Conservation (phyloP, 495 filamentous ascomycete species). For the Pyronema domesticum region DNA sequence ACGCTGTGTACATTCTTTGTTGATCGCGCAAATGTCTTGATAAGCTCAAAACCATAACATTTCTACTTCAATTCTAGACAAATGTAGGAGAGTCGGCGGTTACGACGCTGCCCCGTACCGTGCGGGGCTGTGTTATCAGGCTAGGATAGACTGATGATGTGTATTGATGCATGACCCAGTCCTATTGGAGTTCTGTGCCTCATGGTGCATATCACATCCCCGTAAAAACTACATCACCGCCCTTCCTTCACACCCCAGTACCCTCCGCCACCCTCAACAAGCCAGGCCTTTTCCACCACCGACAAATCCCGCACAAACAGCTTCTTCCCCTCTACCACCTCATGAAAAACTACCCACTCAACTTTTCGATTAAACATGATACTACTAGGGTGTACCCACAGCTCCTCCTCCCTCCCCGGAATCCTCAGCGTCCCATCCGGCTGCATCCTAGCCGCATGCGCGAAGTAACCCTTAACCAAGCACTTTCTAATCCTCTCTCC, state of each 20-base stretch:
- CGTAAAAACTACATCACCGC: background rate
- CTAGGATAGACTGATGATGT: too few species aligned
- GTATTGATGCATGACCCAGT: too few species aligned
- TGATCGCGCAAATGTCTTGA: too few species aligned
- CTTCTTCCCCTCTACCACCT: slow-evolving; percentile 81
- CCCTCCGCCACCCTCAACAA: slow-evolving; percentile 71
- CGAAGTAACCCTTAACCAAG: slow-evolving; percentile 81
- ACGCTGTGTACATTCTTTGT: too few species aligned
- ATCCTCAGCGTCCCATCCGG: slow-evolving; percentile 79
- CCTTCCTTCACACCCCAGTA: slow-evolving; percentile 39
- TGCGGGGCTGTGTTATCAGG: too few species aligned
- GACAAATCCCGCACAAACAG: slow-evolving; percentile 75
- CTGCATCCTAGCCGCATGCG: slow-evolving; percentile 91
- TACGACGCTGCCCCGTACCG: too few species aligned
- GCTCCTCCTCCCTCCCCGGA: slow-evolving; percentile 6
- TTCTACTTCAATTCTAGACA: too few species aligned
- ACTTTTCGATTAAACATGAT: slow-evolving; percentile 96
- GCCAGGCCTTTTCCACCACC: slow-evolving; percentile 78
- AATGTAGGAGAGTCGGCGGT: too few species aligned
- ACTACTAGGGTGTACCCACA: slow-evolving; percentile 83
- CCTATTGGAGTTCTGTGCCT: too few species aligned
- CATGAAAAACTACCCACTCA: slow-evolving; percentile 95
- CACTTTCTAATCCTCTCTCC: slow-evolving; percentile 67
- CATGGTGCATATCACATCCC: too few species aligned
- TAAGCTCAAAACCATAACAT: too few species aligned